Percentiles rank a stretch among this genome's conserved stretches.
Evolutionary conservation across 2,329 filamentous ascomycete species (phyloP).

Genomic region (Penicillium frequentans): DNA sequence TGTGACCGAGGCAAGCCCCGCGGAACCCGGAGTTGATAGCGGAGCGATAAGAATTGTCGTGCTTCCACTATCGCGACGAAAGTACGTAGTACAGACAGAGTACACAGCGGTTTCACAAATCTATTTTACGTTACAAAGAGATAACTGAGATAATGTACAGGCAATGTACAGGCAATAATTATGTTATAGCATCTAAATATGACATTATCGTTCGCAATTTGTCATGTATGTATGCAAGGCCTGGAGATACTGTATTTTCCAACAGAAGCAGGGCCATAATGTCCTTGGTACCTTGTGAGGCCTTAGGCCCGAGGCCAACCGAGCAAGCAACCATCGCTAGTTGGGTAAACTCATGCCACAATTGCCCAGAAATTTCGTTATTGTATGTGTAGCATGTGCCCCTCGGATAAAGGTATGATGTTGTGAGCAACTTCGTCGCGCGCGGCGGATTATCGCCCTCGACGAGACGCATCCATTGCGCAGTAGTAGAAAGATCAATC

Average conservation of each 20-base stretch:
- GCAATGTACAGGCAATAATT: neutral
- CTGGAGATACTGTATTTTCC: neutral
- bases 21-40: constrained; percentile 2
- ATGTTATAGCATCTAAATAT: neutral
- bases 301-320: neutral
- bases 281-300: neutral
- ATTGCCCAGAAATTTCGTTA: neutral
- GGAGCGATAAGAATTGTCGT: constrained; percentile 8
- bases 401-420: neutral
- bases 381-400: neutral
- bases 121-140: neutral
- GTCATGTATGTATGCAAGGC: neutral
- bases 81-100: neutral
- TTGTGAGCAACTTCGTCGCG: neutral
- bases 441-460: neutral
- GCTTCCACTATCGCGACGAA: neutral
- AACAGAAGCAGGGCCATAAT: neutral
- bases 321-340: neutral
- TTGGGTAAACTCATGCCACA: neutral
- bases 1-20: neutral
- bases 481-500: neutral
- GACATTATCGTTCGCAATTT: neutral
- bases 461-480: neutral
- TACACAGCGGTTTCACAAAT: neutral
- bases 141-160: neutral